Percentiles rank a stretch among this genome's conserved stretches.
Evolutionary conservation across 352 stramenopile species (phyloP).

Genomic region (Stramenopiles sp.): DNA sequence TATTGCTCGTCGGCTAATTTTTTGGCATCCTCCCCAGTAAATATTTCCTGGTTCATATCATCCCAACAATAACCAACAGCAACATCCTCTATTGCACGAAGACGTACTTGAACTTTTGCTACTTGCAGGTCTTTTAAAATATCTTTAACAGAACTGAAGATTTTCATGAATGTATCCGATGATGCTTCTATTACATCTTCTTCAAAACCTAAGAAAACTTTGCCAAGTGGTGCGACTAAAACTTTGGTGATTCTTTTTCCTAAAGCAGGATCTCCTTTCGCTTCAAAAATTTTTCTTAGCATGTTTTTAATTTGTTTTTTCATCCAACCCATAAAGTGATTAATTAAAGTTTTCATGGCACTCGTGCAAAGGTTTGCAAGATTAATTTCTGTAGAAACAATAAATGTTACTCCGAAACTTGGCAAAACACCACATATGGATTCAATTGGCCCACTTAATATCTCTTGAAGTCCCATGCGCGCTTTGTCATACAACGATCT

Average conservation of each 20-base stretch:
- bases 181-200: no score
- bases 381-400: background rate
- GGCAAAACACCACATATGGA: background rate
- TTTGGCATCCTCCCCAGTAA: background rate
- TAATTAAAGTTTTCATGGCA: background rate
- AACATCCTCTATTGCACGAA: background rate
- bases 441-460: background rate
- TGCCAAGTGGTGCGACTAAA: background rate
- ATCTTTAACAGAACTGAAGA: background rate
- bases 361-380: background rate
- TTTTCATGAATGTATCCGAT: background rate
- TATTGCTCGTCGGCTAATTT: background rate
- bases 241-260: background rate
- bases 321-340: background rate
- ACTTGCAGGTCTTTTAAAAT: background rate
- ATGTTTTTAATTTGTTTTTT: slow-evolving; percentile 6
- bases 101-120: background rate
- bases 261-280: background rate
- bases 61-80: background rate
- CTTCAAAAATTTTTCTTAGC: background rate
- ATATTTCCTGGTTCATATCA: background rate
- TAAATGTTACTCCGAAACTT: background rate
- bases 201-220: background rate
- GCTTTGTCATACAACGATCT: background rate
- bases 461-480: background rate